Evolutionary conservation across 2,329 filamentous ascomycete species (phyloP), one percentile per base, ranked within the genome.

Genomic region (Trichoderma pleuroti): DNA sequence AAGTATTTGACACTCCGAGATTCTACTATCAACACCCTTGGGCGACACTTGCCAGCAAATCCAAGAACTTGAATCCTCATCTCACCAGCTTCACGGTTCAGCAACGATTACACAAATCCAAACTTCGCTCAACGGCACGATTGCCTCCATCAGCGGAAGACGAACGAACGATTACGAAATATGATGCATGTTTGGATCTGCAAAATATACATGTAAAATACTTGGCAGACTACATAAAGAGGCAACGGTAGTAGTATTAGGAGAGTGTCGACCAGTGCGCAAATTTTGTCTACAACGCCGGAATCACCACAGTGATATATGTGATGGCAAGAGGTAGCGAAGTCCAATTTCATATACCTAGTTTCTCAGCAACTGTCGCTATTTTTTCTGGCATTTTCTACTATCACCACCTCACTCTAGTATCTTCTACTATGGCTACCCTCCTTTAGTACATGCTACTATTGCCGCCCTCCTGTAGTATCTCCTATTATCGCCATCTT

Each of bases 291-390:
- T 21, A 49, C 42, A 24, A 7, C 42, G 42, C n/a, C 5, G 5
- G 0, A 3, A n/a, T n/a, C 9, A 1, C n/a, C 5, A 24, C n/a
- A 7, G 42, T 49, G n/a, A 5, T 2, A 12, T 5, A 3, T 12
- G 34, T 14, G 10, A 36, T 36, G 11, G 0, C 46, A 5, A 49
- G 46, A 49, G 24, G n/a, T 5, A 49, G 46, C 10, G 1, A 21
- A 49, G 1, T 7, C 46, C 11, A 21, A 21, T 24, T 1, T 24
- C 11, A 24, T 21, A 1, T 24, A 24, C n/a, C 46, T 52, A 3
- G n/a, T 7, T 52, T 52, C 11, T 52, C 11, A 24, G 11, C 1
- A 11, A 21, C n/a, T 12, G 7, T 49, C 42, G 1, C n/a, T 21
- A 49, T 3, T 5, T n/a, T 10, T 46, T 10, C 11, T 36, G 9